These are phyloP conservation scores for Saprolegnia diclina DNA, from an alignment of 352 stramenopile species.

Conservation along the genomic window DNA sequence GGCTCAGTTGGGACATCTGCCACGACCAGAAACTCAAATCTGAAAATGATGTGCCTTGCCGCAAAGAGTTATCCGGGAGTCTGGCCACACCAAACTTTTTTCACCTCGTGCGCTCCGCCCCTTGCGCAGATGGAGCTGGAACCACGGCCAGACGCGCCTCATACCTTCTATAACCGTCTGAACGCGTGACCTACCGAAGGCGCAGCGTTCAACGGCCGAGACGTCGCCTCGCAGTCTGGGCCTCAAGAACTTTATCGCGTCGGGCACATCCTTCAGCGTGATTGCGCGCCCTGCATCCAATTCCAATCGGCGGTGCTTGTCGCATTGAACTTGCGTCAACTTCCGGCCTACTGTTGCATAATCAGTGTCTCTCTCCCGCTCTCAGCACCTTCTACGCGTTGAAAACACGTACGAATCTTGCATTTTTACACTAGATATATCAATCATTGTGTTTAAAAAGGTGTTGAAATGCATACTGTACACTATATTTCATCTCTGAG, in stretches of 20 bases:
- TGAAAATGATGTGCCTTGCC: conserved; percentile 9
- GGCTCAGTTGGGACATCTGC: conserved; percentile 14
- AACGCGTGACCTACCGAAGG: too few relatives aligned
- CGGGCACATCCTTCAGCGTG: conserved; percentile 4
- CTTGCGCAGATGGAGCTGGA: background rate
- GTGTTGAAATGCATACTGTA: background rate
- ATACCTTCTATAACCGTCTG: too few relatives aligned
- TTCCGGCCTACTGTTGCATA: background rate
- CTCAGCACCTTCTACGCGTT: background rate
- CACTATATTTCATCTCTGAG: background rate
- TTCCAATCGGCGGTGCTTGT: conserved; percentile 4
- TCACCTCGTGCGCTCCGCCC: background rate
- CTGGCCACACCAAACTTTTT: background rate
- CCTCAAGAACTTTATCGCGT: conserved; percentile 13
- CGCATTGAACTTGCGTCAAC: conserved; percentile 16
- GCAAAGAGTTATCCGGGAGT: background rate
- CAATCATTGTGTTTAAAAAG: too few relatives aligned
- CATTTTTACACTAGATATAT: background rate
- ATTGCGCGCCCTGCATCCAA: conserved; percentile 11
- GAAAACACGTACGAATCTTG: background rate
- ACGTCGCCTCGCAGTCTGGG: too few relatives aligned
- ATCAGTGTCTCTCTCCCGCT: conserved; percentile 2
- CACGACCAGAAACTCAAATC: background rate
- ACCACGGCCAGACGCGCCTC: background rate
- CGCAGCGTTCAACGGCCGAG: too few relatives aligned